Conservation (phyloP, 257 asterid genomes). For the Ajuga chamaepitys region DNA sequence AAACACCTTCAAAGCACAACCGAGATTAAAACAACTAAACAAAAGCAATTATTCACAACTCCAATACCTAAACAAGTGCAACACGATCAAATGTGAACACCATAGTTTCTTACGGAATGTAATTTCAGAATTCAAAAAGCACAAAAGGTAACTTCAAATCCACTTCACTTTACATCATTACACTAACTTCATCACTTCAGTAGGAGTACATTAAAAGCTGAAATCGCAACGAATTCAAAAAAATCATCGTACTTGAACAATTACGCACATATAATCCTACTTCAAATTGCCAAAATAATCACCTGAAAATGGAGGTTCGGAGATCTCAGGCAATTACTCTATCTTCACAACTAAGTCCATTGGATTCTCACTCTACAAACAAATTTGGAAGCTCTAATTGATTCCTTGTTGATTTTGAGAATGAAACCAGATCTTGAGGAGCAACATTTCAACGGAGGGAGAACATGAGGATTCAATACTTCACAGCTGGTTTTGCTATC, state of each 20-base stretch:
- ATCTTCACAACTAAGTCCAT: slow-evolving; percentile 4
- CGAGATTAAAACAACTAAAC: not conserved
- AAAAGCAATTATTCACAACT: not conserved
- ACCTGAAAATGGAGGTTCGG: slow-evolving; percentile 27
- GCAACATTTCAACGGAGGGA: slow-evolving; percentile 15
- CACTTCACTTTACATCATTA: not conserved
- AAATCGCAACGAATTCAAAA: slow-evolving; percentile 3
- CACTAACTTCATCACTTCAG: slow-evolving; percentile 6
- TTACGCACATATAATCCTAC: not conserved
- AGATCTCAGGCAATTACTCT: slow-evolving; percentile 22
- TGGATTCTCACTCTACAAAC: slow-evolving; percentile 4
- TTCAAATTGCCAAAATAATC: slow-evolving; percentile 6
- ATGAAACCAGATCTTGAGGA: slow-evolving; percentile 17
- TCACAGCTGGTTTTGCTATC: slow-evolving; percentile 17
- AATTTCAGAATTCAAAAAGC: too few species aligned
- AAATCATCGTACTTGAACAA: not conserved
- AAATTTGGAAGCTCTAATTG: not conserved
- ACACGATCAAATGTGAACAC: slow-evolving; percentile 1
- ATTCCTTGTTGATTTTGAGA: not conserved
- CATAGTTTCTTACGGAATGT: not conserved
- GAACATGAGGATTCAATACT: slow-evolving; percentile 8
- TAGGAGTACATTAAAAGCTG: not conserved
- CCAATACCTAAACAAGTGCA: not conserved
- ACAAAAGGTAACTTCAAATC: slow-evolving; percentile 1
- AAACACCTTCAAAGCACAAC: slow-evolving; percentile 4